Base-by-base conservation (phyloP, 2,329 filamentous ascomycete genomes). In the Aspergillus sp. region DNA sequence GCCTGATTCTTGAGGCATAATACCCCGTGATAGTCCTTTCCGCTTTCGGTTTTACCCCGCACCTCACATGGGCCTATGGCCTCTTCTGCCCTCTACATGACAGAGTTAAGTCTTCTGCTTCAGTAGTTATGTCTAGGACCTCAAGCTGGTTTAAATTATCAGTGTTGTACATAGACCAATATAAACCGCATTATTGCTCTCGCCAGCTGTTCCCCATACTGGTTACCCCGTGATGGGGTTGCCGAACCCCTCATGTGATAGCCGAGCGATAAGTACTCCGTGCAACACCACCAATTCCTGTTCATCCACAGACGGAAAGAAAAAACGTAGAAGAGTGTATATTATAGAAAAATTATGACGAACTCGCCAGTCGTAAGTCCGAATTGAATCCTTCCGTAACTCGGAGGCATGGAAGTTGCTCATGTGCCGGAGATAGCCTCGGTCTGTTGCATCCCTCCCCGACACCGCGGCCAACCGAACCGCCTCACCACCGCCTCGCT, bases 1-100 rank as follows among this genome's bases (percentile, higher is more conserved):
- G 57, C 52, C 60, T 45, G 21, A 35, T 11, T 1, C 1, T 3
- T 43, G 4, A 62, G 61, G 55, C 52, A 48, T 3, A 0, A 50
- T 54, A 57, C 58, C 48, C 47, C 52, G 33, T 44, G 27, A 35
- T 48, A 35, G 47, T 15, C 14, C 41, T 46, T 60, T 31, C 55
- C 58, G 35, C 21, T 58, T 64, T 55, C 40, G 52, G 61, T n/a
- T 19, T 48, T 60, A 62, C 62, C 62, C 62, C 62, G 62, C 62
- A 64, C 62, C 11, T 43, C 19, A 4, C 17, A 31, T 9, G 19
- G 11, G 7, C 9, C 9, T 19, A 31, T 19, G 12, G 19, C 27
- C 27, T 47, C 19, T 48, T 11, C 35, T n/a, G 17, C 39, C 12
- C 37, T 45, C 31, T 35, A 6, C 15, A 31, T 31, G 27, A 11